Evolutionary conservation across 148 eudicot genomes (phyloP).

Genomic region (Silene uniflora): DNA sequence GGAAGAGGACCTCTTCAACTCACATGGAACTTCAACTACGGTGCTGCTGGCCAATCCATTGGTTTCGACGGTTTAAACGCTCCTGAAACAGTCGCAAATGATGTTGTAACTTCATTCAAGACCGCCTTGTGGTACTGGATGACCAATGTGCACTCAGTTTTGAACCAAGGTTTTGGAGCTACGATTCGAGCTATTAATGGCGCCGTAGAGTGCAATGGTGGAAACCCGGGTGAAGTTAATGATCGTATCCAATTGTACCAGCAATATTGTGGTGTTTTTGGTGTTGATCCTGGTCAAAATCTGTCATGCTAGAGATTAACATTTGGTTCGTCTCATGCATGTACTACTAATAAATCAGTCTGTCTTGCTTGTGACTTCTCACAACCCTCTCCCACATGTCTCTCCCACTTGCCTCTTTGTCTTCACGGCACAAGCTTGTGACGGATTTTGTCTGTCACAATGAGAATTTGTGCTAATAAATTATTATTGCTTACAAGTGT

Average conservation of each 20-base stretch:
- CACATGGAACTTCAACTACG: slow-evolving; percentile 60
- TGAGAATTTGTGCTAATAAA: too few species aligned
- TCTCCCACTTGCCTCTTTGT: too few species aligned
- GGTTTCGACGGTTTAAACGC: slow-evolving; percentile 41
- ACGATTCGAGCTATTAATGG: slow-evolving; percentile 53
- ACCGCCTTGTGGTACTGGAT: slow-evolving; percentile 64
- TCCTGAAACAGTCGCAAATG: slow-evolving; percentile 48
- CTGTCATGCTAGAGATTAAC: slow-evolving; percentile 9
- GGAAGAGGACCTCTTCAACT: slow-evolving; percentile 69
- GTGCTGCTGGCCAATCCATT: slow-evolving; percentile 32
- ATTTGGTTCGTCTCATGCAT: too few species aligned
- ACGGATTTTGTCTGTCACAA: too few species aligned
- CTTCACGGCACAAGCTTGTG: too few species aligned
- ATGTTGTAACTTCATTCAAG: slow-evolving; percentile 44
- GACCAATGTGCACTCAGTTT: slow-evolving; percentile 31
- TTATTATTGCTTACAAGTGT: too few species aligned
- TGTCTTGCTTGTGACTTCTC: too few species aligned
- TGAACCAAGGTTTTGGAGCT: slow-evolving; percentile 56
- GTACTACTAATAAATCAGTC: too few species aligned
- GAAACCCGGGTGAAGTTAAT: slow-evolving; percentile 15
- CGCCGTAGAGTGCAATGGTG: slow-evolving; percentile 43
- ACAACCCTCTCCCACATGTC: too few species aligned
- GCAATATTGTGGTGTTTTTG: slow-evolving; percentile 39
- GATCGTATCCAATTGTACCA: slow-evolving; percentile 38
- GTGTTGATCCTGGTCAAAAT: too few species aligned